Evolutionary conservation across 495 filamentous ascomycete species (phyloP).

Genomic region (Penicillium chermesinum): DNA sequence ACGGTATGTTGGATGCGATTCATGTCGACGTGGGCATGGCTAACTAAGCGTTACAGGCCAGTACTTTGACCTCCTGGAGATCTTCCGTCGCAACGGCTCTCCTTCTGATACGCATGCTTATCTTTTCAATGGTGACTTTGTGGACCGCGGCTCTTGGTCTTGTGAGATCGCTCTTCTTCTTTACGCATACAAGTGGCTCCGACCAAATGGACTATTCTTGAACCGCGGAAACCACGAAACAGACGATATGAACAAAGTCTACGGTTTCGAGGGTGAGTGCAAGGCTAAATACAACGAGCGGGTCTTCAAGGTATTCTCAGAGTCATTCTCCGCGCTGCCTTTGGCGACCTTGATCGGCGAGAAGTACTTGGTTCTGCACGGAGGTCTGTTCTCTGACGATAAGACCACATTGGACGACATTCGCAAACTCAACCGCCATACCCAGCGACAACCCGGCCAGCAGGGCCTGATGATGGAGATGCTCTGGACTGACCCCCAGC

Average conservation of each 20-base stretch:
- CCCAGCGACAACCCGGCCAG: conserved; percentile 93
- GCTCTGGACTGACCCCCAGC: conserved; percentile 97
- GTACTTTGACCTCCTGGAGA: conserved; percentile 94
- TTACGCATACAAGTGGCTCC: conserved; percentile 95
- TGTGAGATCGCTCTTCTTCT: conserved; percentile 90
- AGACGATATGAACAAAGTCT: conserved; percentile 98
- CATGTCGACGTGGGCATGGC: not conserved
- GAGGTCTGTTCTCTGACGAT: conserved; percentile 96
- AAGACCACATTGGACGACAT: conserved; percentile 89
- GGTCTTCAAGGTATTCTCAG: conserved; percentile 95
- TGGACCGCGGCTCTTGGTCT: conserved; percentile 96
- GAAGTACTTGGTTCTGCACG: conserved; percentile 91
- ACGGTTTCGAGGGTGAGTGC: conserved; percentile 98
- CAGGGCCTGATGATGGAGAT: conserved; percentile 99
- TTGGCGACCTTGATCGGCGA: conserved; percentile 87
- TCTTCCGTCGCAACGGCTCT: conserved; percentile 86
- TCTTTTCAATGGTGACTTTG: conserved; percentile 98
- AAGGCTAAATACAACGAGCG: conserved; percentile 96
- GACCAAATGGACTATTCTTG: conserved; percentile 82
- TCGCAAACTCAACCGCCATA: conserved; percentile 83
- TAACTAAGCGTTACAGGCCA: conserved; percentile 59
- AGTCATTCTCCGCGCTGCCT: conserved; percentile 93
- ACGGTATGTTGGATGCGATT: conserved; percentile 54
- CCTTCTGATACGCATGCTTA: conserved; percentile 83
- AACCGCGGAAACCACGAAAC: conserved; percentile 99